Conservation (phyloP, 1,139 yeast genomes). For the Pichia norvegensis region DNA sequence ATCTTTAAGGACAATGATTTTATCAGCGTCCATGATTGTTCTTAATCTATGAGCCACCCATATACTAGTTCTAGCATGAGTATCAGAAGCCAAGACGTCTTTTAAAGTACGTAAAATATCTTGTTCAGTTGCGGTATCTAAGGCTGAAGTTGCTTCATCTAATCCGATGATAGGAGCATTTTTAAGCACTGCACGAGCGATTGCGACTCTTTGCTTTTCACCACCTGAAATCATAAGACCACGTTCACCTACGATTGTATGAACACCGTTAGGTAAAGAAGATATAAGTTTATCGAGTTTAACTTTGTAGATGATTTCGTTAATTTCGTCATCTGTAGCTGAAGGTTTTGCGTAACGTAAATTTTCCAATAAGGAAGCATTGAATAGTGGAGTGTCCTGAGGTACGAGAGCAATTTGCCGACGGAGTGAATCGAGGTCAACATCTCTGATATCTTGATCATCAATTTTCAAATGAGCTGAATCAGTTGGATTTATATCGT, state of each 20-base stretch:
- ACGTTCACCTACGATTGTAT: slow-evolving; percentile 94
- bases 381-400: slow-evolving; percentile 93
- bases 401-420: slow-evolving; percentile 85
- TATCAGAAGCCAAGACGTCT: slow-evolving; percentile 22
- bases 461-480: slow-evolving; percentile 78
- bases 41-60: slow-evolving; percentile 91
- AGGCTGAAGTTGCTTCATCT: slow-evolving; percentile 95
- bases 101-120: slow-evolving; percentile 67
- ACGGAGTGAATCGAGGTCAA: slow-evolving; percentile 71
- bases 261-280: slow-evolving; percentile 74
- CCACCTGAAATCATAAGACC: slow-evolving; percentile 99
- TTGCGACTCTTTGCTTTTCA: slow-evolving; percentile 91
- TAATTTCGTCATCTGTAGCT: slow-evolving; percentile 69
- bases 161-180: slow-evolving; percentile 85
- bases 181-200: slow-evolving; percentile 79
- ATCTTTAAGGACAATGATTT: slow-evolving; percentile 74
- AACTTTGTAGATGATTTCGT: slow-evolving; percentile 56
- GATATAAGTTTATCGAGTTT: slow-evolving; percentile 55
- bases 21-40: slow-evolving; percentile 91
- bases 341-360: slow-evolving; percentile 76
- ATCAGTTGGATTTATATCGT: slow-evolving; percentile 71
- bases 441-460: slow-evolving; percentile 78
- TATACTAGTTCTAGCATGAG: slow-evolving; percentile 64
- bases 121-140: slow-evolving; percentile 95
- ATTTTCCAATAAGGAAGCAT: slow-evolving; percentile 82